These are phyloP conservation scores for Colletotrichum simmondsii DNA, from an alignment of 2,329 filamentous ascomycete genomes.

Conservation along the genomic window DNA sequence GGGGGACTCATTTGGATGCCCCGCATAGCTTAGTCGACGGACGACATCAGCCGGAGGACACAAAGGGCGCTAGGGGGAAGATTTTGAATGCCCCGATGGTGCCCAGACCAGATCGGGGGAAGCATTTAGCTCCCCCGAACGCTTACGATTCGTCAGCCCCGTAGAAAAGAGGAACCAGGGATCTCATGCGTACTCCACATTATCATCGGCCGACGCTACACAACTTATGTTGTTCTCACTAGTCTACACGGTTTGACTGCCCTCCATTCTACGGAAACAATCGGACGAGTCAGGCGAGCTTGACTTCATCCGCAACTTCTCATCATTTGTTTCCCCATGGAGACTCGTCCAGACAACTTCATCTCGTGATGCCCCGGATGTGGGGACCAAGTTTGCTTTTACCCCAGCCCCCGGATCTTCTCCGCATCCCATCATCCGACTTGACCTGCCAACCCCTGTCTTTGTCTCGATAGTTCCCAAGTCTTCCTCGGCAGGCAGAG, in stretches of 20 bases:
- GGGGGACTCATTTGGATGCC: not conserved
- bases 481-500: conserved; percentile 1
- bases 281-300: conserved; percentile 12
- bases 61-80: conserved; percentile 39
- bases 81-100: conserved; percentile 31
- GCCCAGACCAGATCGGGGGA: conserved; percentile 20
- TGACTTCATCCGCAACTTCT: not conserved
- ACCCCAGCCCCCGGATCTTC: conserved; percentile 32
- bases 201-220: conserved; percentile 9
- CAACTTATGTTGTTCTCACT: conserved; percentile 9
- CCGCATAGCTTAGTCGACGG: not conserved
- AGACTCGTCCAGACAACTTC: not conserved
- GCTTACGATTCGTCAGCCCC: conserved; percentile 26
- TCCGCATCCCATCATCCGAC: conserved; percentile 26
- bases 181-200: conserved; percentile 1
- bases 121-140: conserved; percentile 39
- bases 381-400: conserved; percentile 11
- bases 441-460: not conserved
- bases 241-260: not conserved
- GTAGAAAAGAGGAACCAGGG: not conserved
- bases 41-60: conserved; percentile 14
- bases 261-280: not conserved
- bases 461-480: not conserved
- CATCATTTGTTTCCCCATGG: conserved; percentile 16
- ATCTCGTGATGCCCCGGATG: conserved; percentile 14